phyloP scores from a whole-genome alignment of 2,329 filamentous ascomycete species.

The Aspergillus pseudotamarii region DNA sequence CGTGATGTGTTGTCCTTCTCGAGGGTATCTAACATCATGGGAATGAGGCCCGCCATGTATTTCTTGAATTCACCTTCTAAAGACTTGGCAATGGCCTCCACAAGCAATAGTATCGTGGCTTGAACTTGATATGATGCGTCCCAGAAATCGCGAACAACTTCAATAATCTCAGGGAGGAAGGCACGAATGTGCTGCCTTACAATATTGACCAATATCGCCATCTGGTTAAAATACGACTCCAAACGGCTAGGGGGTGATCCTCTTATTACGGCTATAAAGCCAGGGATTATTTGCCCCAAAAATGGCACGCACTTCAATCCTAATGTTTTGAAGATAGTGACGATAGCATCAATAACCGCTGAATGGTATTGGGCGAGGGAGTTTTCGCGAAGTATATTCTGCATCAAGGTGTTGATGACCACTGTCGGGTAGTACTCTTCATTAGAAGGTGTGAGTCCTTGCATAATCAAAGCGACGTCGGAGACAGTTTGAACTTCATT shows the following conservation, averaged over 20 bases:
- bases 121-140: slow-evolving; percentile 77
- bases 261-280: slow-evolving; percentile 86
- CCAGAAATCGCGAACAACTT: slow-evolving; percentile 90
- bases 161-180: slow-evolving; percentile 83
- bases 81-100: slow-evolving; percentile 91
- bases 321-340: slow-evolving; percentile 97
- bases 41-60: slow-evolving; percentile 84
- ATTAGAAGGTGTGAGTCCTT: slow-evolving; percentile 89
- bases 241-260: slow-evolving; percentile 76
- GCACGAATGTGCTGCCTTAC: slow-evolving; percentile 95
- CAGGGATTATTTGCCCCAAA: slow-evolving; percentile 89
- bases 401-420: slow-evolving; percentile 91
- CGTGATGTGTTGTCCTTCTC: slow-evolving; percentile 79
- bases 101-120: slow-evolving; percentile 84
- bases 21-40: slow-evolving; percentile 90
- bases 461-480: slow-evolving; percentile 98
- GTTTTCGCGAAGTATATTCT: slow-evolving; percentile 81
- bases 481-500: slow-evolving; percentile 72
- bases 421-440: slow-evolving; percentile 99
- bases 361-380: slow-evolving; percentile 91
- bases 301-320: slow-evolving; percentile 96
- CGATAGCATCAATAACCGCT: slow-evolving; percentile 93
- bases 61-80: slow-evolving; percentile 98
- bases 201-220: slow-evolving; percentile 89
- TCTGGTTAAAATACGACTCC: slow-evolving; percentile 96